Evolutionary conservation across 169 alveolate species (phyloP).

Genomic region (Cryptosporidium parvum): DNA sequence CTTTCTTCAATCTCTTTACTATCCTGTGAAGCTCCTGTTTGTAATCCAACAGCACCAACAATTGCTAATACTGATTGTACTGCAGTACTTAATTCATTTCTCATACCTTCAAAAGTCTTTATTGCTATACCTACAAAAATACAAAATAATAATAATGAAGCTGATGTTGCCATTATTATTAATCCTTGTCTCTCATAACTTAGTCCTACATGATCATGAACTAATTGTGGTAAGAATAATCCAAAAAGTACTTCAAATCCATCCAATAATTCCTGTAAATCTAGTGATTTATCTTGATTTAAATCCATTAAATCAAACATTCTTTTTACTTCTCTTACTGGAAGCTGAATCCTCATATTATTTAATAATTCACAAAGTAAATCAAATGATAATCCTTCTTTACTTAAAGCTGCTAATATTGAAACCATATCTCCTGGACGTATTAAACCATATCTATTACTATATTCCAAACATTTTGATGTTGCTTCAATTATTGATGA

Average conservation of each 20-base stretch:
- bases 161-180: slow-evolving; percentile 74
- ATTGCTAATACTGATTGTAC: slow-evolving; percentile 81
- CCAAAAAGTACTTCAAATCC: slow-evolving; percentile 81
- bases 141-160: slow-evolving; percentile 77
- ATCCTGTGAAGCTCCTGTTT: slow-evolving; percentile 81
- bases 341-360: slow-evolving; percentile 79
- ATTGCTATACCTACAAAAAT: slow-evolving; percentile 81
- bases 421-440: slow-evolving; percentile 78
- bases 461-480: slow-evolving; percentile 59
- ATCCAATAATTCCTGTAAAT: slow-evolving; percentile 77
- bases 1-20: slow-evolving; percentile 76
- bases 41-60: slow-evolving; percentile 82
- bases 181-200: slow-evolving; percentile 73
- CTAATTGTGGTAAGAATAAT: slow-evolving; percentile 77
- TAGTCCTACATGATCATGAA: slow-evolving; percentile 78
- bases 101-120: slow-evolving; percentile 79
- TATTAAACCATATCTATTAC: slow-evolving; percentile 77
- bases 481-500: slow-evolving; percentile 70
- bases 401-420: slow-evolving; percentile 73
- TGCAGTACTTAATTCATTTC: slow-evolving; percentile 81
- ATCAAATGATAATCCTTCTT: slow-evolving; percentile 79
- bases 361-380: slow-evolving; percentile 79
- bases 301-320: slow-evolving; percentile 82
- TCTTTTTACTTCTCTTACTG: slow-evolving; percentile 80
- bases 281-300: slow-evolving; percentile 79